These are phyloP conservation scores for Neoarthrinium moseri DNA, from an alignment of 2,329 filamentous ascomycete species.

Conservation along the genomic window DNA sequence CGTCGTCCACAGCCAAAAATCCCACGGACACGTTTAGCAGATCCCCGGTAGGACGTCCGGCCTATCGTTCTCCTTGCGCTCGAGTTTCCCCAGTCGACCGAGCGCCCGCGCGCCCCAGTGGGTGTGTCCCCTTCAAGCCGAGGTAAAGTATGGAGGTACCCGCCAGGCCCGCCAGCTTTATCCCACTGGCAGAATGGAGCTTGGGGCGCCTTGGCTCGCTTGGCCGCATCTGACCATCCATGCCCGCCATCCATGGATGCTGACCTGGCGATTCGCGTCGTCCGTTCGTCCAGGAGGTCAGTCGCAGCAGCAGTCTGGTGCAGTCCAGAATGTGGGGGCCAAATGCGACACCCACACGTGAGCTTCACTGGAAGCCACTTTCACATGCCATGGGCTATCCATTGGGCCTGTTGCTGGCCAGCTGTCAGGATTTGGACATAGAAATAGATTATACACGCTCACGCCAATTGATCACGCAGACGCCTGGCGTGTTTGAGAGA, in stretches of 20 bases:
- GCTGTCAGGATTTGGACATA: no score
- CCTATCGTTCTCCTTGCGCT: no score
- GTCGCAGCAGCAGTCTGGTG: background rate
- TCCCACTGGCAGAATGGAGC: background rate
- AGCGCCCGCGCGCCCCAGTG: no score
- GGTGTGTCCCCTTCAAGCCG: slow-evolving; percentile 11
- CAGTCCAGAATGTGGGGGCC: background rate
- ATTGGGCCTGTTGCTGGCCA: no score
- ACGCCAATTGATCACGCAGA: no score
- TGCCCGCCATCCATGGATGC: background rate
- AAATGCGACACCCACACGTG: background rate
- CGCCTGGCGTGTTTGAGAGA: no score
- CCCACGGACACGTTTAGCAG: no score
- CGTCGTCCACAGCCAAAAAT: no score
- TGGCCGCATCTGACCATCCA: no score
- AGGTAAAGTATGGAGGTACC: slow-evolving; percentile 13
- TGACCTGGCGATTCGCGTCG: background rate
- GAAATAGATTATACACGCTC: no score
- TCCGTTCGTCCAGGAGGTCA: background rate
- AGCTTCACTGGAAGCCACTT: background rate
- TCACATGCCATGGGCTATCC: no score
- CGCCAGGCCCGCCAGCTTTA: background rate
- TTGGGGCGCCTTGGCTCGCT: background rate
- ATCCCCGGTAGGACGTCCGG: background rate
- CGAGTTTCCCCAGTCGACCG: slow-evolving; percentile 11